Conservation (phyloP, 179 eudicot genomes). For the Spinacia oleracea region DNA sequence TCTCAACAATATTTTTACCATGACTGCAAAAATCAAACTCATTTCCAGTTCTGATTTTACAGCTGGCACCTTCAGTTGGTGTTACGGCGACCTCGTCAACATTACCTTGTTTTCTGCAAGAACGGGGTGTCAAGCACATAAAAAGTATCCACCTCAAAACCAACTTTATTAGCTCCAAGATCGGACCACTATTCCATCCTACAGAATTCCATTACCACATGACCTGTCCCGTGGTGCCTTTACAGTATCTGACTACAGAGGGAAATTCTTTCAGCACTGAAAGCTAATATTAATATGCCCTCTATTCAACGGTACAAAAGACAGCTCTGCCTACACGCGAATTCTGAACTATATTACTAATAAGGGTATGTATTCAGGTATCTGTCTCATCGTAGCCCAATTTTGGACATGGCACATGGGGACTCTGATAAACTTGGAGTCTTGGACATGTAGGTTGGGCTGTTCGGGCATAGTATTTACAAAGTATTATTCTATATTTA, state of each 20-base stretch:
- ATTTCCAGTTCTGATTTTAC: conserved; percentile 43
- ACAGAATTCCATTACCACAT: background rate
- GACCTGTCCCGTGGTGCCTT: background rate
- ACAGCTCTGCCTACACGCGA: too few relatives aligned
- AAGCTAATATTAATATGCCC: background rate
- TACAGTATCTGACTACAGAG: background rate
- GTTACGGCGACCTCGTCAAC: conserved; percentile 29
- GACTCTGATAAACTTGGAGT: background rate
- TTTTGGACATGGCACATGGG: too few relatives aligned
- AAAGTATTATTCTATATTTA: background rate
- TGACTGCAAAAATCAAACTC: conserved; percentile 43
- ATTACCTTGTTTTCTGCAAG: conserved; percentile 51
- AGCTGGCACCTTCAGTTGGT: conserved; percentile 34
- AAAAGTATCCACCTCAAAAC: background rate
- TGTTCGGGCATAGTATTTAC: background rate
- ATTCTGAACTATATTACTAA: too few relatives aligned
- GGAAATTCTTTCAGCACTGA: background rate
- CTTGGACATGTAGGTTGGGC: background rate
- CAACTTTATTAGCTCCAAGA: background rate
- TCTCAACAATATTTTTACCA: conserved; percentile 42
- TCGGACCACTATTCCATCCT: background rate
- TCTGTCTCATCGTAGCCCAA: background rate
- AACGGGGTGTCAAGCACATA: conserved; percentile 15
- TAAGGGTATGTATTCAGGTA: background rate
- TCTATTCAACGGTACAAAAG: too few relatives aligned